A percentile compares a stretch with the other conserved stretches of the same genome.
Conservation (phyloP, 2,329 filamentous ascomycete species). For the Tolypocladium guangdongense region DNA sequence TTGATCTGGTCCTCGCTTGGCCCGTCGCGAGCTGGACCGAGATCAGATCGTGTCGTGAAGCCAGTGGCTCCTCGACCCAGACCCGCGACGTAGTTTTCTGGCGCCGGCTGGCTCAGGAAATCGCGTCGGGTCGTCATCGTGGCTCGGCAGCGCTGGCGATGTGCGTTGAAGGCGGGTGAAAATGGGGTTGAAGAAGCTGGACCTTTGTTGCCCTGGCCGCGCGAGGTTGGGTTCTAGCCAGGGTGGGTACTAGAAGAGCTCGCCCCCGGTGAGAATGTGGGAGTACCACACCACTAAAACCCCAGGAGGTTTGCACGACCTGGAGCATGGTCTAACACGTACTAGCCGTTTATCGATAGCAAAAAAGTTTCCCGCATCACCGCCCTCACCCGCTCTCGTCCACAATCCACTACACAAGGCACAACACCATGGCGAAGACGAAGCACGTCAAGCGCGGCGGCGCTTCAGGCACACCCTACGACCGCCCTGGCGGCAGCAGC, state of each 20-base stretch:
- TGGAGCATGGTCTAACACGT: background rate
- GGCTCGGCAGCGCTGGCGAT: conserved; percentile 4
- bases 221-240: background rate
- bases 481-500: conserved; percentile 19
- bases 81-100: conserved; percentile 88
- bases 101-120: conserved; percentile 77
- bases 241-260: conserved; percentile 3
- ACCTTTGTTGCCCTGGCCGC: background rate
- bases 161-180: background rate
- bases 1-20: conserved; percentile 98
- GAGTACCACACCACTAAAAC: too few relatives aligned
- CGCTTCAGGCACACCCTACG: conserved; percentile 31
- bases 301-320: background rate
- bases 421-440: conserved; percentile 39
- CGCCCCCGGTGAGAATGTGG: background rate
- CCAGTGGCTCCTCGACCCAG: conserved; percentile 95
- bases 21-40: conserved; percentile 88
- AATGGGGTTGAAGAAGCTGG: background rate
- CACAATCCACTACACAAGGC: background rate
- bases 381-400: conserved; percentile 5
- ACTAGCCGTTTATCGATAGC: conserved; percentile 12
- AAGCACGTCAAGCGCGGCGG: conserved; percentile 41
- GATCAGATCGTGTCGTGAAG: conserved; percentile 93
- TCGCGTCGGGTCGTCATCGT: conserved; percentile 59
- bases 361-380: conserved; percentile 9